Evolutionary conservation across 1,139 yeast species (phyloP).

Genomic region (Debaryomycetaceae sp.): DNA sequence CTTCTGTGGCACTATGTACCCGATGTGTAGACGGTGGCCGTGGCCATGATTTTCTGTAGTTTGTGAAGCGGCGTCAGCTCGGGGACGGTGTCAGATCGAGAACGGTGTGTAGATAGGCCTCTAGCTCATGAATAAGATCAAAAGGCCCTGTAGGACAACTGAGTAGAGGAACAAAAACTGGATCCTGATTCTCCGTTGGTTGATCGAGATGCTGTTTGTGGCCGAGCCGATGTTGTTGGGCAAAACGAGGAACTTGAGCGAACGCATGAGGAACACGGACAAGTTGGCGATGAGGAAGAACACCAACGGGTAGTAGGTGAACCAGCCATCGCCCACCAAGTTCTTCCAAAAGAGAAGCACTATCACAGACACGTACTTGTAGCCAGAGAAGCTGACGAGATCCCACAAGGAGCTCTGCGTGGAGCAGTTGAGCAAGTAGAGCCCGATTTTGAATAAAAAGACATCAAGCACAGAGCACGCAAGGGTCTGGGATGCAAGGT

Average conservation of each 20-base stretch:
- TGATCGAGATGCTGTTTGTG: constrained; percentile 52
- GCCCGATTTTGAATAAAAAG: constrained; percentile 40
- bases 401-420: constrained; percentile 67
- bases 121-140: constrained; percentile 37
- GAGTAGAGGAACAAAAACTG: constrained; percentile 86
- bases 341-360: constrained; percentile 50
- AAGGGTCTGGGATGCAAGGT: constrained; percentile 83
- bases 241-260: constrained; percentile 73
- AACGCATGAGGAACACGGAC: constrained; percentile 76
- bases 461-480: constrained; percentile 79
- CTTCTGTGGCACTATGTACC: too few relatives aligned
- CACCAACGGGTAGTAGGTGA: constrained; percentile 39
- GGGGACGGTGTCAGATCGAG: too few relatives aligned
- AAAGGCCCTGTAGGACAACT: constrained; percentile 69
- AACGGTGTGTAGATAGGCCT: too few relatives aligned
- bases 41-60: too few relatives aligned
- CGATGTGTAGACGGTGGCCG: too few relatives aligned
- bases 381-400: constrained; percentile 85
- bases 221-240: constrained; percentile 44
- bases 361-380: constrained; percentile 83
- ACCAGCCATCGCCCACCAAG: constrained; percentile 31
- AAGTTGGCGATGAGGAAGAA: constrained; percentile 46
- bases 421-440: constrained; percentile 48
- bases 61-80: too few relatives aligned
- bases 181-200: constrained; percentile 77